Conservation (phyloP, 164 flowering plant species). For the Euptelea pleiosperma region DNA sequence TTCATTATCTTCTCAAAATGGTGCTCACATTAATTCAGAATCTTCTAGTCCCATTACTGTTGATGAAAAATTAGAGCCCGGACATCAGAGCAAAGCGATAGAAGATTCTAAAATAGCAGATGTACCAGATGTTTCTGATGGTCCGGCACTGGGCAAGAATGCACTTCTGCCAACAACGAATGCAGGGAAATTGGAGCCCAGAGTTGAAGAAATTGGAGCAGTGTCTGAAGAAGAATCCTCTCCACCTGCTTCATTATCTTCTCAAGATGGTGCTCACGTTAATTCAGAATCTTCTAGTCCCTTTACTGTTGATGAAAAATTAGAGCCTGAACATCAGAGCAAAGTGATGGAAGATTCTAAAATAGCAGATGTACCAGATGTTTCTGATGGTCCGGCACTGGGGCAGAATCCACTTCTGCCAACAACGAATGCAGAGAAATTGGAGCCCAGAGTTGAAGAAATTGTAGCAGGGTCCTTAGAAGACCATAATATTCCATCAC, state of each 20-base stretch:
- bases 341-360: conserved; percentile 11
- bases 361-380: conserved; percentile 14
- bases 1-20: conserved; percentile 16
- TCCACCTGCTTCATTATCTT: conserved; percentile 10
- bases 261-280: conserved; percentile 16
- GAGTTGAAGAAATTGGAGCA: background rate
- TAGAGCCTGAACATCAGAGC: conserved; percentile 13
- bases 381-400: conserved; percentile 11
- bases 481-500: conserved; percentile 4
- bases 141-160: conserved; percentile 8
- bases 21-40: conserved; percentile 16
- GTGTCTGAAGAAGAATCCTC: no score
- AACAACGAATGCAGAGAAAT: background rate
- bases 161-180: conserved; percentile 3
- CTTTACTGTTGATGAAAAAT: conserved; percentile 15
- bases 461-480: background rate
- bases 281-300: conserved; percentile 4
- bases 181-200: background rate
- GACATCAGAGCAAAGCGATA: conserved; percentile 4
- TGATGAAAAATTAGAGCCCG: conserved; percentile 22
- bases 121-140: conserved; percentile 17
- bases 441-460: conserved; percentile 2
- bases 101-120: conserved; percentile 17
- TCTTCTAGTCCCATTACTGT: conserved; percentile 8
- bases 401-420: conserved; percentile 19